Evolutionary conservation across 352 stramenopile species (phyloP).

Genomic region (Pythium oligandrum): DNA sequence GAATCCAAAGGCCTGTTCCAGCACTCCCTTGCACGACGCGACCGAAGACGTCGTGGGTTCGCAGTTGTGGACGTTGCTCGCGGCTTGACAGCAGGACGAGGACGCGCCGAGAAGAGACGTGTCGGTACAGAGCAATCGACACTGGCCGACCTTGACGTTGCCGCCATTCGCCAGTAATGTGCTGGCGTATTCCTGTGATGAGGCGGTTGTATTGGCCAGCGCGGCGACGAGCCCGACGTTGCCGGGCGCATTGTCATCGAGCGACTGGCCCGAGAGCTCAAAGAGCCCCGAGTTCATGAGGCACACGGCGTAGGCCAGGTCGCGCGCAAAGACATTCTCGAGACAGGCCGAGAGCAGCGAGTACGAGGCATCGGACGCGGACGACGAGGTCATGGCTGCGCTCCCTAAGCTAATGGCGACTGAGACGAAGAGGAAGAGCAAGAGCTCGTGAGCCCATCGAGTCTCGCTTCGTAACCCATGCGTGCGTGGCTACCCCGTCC

Average conservation of each 20-base stretch:
- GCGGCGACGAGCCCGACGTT: neutral
- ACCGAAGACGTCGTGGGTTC: slow-evolving; percentile 20
- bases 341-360: slow-evolving; percentile 26
- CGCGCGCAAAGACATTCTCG: slow-evolving; percentile 28
- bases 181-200: neutral
- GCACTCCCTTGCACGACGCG: slow-evolving; percentile 30
- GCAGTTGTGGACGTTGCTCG: slow-evolving; percentile 17
- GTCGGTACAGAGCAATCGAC: slow-evolving; percentile 27
- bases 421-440: too few species aligned
- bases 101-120: slow-evolving; percentile 2
- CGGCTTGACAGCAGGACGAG: neutral
- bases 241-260: neutral
- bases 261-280: slow-evolving; percentile 11
- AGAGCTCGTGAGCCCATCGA: too few species aligned
- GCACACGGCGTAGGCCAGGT: slow-evolving; percentile 47
- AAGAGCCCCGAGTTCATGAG: slow-evolving; percentile 71
- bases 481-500: too few species aligned
- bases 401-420: too few species aligned
- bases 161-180: slow-evolving; percentile 1
- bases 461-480: too few species aligned
- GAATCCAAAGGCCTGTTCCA: slow-evolving; percentile 32
- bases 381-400: neutral
- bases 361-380: neutral
- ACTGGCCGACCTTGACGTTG: slow-evolving; percentile 16
- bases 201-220: neutral